phyloP scores from a whole-genome alignment of 73 alveolate species.

The Tetrahymena borealis region DNA sequence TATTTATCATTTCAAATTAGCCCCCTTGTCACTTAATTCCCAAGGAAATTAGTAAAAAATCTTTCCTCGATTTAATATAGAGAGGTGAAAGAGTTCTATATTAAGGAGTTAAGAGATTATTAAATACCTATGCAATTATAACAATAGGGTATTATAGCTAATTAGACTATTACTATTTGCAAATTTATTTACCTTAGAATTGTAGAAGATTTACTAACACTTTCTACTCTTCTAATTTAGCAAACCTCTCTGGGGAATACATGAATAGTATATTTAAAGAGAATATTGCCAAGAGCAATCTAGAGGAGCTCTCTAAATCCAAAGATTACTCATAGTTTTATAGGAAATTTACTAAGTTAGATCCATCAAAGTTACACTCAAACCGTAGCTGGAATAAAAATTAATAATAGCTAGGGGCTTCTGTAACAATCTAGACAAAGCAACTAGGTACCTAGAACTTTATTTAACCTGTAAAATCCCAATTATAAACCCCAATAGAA shows the following conservation, averaged over 20 bases:
- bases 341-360: not conserved
- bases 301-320: not conserved
- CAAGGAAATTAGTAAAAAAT: not conserved
- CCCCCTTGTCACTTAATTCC: not conserved
- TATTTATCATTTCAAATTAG: not conserved
- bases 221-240: not conserved
- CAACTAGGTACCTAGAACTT: not conserved
- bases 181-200: not conserved
- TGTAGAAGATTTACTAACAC: not conserved
- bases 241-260: not conserved
- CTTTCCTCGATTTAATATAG: not conserved
- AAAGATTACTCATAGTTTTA: not conserved
- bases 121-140: not conserved
- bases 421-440: not conserved
- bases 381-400: not conserved
- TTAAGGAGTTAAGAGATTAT: not conserved
- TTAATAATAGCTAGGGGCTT: not conserved
- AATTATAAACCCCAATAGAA: not conserved
- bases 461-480: not conserved
- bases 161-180: not conserved
- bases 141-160: not conserved
- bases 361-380: not conserved
- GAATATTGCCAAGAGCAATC: not conserved
- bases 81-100: not conserved
- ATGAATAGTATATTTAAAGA: not conserved